Base-by-base conservation (phyloP, 2,329 filamentous ascomycete species). In the Periconia sp. region DNA sequence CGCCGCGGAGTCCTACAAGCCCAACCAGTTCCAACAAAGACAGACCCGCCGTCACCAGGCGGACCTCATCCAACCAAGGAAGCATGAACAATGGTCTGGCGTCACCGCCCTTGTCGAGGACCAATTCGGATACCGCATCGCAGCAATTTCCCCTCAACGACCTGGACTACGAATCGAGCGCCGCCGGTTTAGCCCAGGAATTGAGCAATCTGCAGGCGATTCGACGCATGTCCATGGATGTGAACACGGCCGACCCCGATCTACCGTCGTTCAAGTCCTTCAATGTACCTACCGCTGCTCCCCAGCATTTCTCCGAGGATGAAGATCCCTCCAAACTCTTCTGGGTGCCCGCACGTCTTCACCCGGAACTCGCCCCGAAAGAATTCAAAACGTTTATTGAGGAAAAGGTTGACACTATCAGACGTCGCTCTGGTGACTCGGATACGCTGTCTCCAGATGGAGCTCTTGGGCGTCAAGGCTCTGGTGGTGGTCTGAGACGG, bases 371-470 rank as follows among this genome's bases (percentile, higher is more conserved):
- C 46, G 94, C 94, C 2, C 94, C 94, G 1, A 92, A 90, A 68
- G 94, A 97, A 64, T 99, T 97, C 80, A 97, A 96, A 74, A 93
- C 89, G 1, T 99, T 97, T 63, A 83, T 99, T 2, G 93, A 99
- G 67, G 95, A 92, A 58, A 87, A 92, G 68, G 91, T 97, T 13
- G 90, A 96, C 63, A 88, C 90, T 35, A 96, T 97, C 63, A 88
- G 91, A 71, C 83, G 92, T 61, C 85, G 90, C 64, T 96, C 92
- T 1, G 88, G 88, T 20, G 91, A 75, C 45, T 64, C 72, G 87
- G 61, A 87, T 81, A 58, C 81, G 81, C 76, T 92, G 45, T 84
- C 85, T 30, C 76, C 82, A 6, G 82, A 88, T 58, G 76, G 81
- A 62, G 53, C 59, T 19, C 56, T 84, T 66, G 78, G 85, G 57